Conservation (phyloP, 257 asterid species). For the Fraxinus americana region DNA sequence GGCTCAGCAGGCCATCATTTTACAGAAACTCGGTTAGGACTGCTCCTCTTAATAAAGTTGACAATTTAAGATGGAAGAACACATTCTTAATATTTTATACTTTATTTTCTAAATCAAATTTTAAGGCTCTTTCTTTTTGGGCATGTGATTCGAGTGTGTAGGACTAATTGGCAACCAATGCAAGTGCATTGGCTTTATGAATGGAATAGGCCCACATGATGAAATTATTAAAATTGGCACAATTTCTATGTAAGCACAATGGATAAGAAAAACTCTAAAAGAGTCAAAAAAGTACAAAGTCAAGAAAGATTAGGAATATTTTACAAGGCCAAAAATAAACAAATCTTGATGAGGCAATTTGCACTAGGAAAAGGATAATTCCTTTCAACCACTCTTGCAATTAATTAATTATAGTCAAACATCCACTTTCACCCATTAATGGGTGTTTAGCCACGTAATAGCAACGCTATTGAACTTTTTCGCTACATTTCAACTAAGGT, state of each 20-base stretch:
- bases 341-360: neutral
- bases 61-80: no score
- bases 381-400: slow-evolving; percentile 28
- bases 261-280: slow-evolving; percentile 17
- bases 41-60: no score
- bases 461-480: neutral
- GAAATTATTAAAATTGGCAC: neutral
- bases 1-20: neutral
- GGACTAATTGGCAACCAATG: neutral
- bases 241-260: slow-evolving; percentile 4
- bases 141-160: neutral
- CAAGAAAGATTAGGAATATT: slow-evolving; percentile 17
- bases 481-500: neutral
- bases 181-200: slow-evolving; percentile 27
- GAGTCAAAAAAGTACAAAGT: neutral
- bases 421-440: slow-evolving; percentile 27
- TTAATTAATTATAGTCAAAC: slow-evolving; percentile 25
- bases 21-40: no score
- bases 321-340: neutral
- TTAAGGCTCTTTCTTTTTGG: neutral
- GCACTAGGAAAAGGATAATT: slow-evolving; percentile 27
- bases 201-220: slow-evolving; percentile 19
- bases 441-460: slow-evolving; percentile 17
- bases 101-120: no score
- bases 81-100: neutral